phyloP scores from a whole-genome alignment of 345 rosid species.

The Carallia pectinifolia region DNA sequence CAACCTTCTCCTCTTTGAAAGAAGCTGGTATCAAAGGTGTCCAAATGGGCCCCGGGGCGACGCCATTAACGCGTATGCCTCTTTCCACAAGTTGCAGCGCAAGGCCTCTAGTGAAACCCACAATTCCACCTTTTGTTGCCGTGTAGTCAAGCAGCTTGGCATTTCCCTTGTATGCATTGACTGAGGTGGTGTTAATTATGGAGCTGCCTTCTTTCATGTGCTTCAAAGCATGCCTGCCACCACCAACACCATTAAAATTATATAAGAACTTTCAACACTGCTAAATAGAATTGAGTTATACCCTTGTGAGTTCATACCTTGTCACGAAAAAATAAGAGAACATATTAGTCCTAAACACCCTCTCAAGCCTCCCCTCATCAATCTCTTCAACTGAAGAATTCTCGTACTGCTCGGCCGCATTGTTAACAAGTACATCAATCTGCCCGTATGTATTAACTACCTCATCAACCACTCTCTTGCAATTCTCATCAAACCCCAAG shows the following conservation, averaged over 20 bases:
- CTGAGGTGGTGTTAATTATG: constrained; percentile 71
- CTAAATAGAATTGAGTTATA: background rate
- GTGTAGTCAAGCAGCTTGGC: constrained; percentile 58
- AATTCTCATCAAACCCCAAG: constrained; percentile 65
- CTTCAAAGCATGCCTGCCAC: constrained; percentile 54
- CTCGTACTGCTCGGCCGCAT: constrained; percentile 64
- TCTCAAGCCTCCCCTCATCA: constrained; percentile 58
- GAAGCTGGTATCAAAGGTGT: constrained; percentile 75
- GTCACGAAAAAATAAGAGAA: constrained; percentile 60
- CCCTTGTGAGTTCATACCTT: constrained; percentile 30
- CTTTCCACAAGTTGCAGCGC: constrained; percentile 58
- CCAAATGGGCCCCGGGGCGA: constrained; percentile 85
- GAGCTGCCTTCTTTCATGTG: constrained; percentile 78
- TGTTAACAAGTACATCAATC: constrained; percentile 66
- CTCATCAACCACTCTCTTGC: constrained; percentile 60
- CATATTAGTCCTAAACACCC: constrained; percentile 67
- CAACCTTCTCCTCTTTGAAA: constrained; percentile 44
- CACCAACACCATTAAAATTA: background rate
- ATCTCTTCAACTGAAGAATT: constrained; percentile 53
- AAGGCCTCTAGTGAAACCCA: constrained; percentile 67
- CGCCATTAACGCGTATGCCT: constrained; percentile 70
- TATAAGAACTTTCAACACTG: background rate
- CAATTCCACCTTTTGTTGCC: constrained; percentile 76
- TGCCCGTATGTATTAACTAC: constrained; percentile 54
- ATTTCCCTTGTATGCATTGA: constrained; percentile 61